Evolutionary conservation across 306 rosid genomes (phyloP).

Genomic region (Castanea sativa): DNA sequence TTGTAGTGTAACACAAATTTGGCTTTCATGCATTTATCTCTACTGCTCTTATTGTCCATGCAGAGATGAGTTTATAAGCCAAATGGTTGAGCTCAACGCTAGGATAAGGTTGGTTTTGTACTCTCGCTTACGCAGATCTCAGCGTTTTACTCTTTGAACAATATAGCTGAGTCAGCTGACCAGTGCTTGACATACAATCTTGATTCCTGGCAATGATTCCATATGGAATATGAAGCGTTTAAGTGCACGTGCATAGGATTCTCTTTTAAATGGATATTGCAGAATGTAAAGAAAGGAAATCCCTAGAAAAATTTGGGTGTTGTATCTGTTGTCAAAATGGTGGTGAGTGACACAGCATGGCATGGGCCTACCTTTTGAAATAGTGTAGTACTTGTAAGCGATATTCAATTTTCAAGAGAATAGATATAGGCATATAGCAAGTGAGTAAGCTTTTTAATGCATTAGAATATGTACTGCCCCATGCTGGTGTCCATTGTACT

Average conservation of each 20-base stretch:
- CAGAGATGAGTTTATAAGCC: constrained; percentile 58
- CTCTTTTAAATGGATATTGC: not conserved
- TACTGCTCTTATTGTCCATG: constrained; percentile 8
- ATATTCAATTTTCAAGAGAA: not conserved
- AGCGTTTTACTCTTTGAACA: not conserved
- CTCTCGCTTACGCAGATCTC: constrained; percentile 7
- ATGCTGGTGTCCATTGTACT: too few species aligned
- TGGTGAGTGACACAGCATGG: not conserved
- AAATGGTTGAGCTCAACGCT: constrained; percentile 56
- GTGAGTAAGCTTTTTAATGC: not conserved
- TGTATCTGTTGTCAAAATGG: not conserved
- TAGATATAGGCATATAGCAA: not conserved
- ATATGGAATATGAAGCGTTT: not conserved
- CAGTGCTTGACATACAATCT: not conserved
- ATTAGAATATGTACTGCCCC: not conserved
- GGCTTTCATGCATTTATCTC: not conserved
- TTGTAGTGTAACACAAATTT: not conserved
- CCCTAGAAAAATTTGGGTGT: not conserved
- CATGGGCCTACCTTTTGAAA: not conserved
- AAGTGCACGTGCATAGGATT: not conserved
- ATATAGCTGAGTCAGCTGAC: not conserved
- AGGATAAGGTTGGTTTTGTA: constrained; percentile 50
- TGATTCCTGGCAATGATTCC: not conserved
- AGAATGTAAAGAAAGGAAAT: not conserved
- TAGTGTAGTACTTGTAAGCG: not conserved